Evolutionary conservation across 352 stramenopile species (phyloP).

Genomic region (Phytophthora cryptogea): DNA sequence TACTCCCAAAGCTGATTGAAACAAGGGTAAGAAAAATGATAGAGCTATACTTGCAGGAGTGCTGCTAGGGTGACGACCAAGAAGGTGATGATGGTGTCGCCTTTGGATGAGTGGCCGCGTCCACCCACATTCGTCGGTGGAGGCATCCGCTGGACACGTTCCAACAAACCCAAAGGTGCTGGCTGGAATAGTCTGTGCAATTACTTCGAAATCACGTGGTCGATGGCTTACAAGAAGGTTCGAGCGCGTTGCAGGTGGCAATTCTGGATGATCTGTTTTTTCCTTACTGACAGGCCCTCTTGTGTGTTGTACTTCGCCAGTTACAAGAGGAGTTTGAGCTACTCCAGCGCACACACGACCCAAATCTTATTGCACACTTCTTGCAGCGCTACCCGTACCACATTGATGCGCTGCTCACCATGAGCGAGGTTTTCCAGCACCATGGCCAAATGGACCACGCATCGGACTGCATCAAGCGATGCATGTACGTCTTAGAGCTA

Average conservation of each 20-base stretch:
- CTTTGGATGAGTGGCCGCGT: constrained; percentile 84
- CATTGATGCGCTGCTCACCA: constrained; percentile 82
- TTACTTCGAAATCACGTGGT: constrained; percentile 89
- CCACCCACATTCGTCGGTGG: constrained; percentile 85
- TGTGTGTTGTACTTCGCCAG: constrained; percentile 27
- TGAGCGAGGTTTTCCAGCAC: constrained; percentile 89
- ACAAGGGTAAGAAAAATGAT: neutral
- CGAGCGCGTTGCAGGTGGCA: neutral
- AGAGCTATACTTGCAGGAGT: constrained; percentile 39
- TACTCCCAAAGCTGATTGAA: neutral
- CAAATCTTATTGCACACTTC: constrained; percentile 82
- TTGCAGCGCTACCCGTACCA: constrained; percentile 86
- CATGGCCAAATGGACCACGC: constrained; percentile 89
- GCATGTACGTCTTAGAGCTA: constrained; percentile 83
- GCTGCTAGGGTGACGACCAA: constrained; percentile 64
- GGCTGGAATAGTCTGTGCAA: constrained; percentile 73
- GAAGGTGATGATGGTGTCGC: constrained; percentile 77
- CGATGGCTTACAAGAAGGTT: constrained; percentile 89
- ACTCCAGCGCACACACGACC: constrained; percentile 82
- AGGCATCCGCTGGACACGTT: constrained; percentile 84
- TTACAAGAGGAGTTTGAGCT: constrained; percentile 83
- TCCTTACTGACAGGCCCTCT: constrained; percentile 1
- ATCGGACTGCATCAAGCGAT: constrained; percentile 84
- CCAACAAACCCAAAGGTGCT: constrained; percentile 69
- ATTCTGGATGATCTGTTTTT: neutral